These are phyloP conservation scores for Heliosperma pusillum DNA, from an alignment of 148 eudicot genomes.

Conservation along the genomic window DNA sequence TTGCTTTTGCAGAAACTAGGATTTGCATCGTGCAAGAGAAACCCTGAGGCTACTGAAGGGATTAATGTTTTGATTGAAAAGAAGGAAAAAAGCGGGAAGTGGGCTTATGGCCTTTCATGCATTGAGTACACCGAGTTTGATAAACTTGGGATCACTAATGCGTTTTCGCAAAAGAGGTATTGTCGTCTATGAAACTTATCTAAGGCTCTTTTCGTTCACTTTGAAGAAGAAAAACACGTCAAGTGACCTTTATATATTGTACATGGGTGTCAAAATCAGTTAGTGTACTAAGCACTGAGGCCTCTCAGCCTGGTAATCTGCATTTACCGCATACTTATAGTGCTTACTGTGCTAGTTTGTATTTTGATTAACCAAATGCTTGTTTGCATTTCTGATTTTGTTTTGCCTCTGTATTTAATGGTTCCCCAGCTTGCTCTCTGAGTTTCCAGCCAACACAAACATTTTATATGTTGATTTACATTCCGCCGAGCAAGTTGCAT, in stretches of 20 bases:
- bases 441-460: conserved; percentile 96
- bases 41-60: conserved; percentile 88
- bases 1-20: conserved; percentile 72
- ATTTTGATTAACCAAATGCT: background rate
- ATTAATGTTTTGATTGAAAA: conserved; percentile 83
- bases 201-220: conserved; percentile 6
- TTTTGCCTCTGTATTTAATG: conserved; percentile 12
- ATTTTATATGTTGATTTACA: conserved; percentile 86
- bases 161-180: conserved; percentile 57
- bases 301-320: background rate
- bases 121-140: conserved; percentile 97
- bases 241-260: background rate
- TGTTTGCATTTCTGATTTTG: background rate
- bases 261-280: background rate
- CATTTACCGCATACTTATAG: background rate
- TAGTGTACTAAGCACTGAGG: background rate
- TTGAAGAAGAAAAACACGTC: background rate
- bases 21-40: conserved; percentile 90
- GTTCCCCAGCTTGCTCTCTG: conserved; percentile 65
- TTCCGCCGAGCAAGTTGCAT: conserved; percentile 78
- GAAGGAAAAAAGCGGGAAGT: conserved; percentile 65
- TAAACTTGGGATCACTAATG: conserved; percentile 70
- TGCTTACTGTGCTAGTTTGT: background rate
- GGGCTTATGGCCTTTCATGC: conserved; percentile 94
- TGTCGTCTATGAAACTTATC: background rate